These are phyloP conservation scores for Flaveria robusta DNA, from an alignment of 129 eudicot genomes.

Conservation along the genomic window DNA sequence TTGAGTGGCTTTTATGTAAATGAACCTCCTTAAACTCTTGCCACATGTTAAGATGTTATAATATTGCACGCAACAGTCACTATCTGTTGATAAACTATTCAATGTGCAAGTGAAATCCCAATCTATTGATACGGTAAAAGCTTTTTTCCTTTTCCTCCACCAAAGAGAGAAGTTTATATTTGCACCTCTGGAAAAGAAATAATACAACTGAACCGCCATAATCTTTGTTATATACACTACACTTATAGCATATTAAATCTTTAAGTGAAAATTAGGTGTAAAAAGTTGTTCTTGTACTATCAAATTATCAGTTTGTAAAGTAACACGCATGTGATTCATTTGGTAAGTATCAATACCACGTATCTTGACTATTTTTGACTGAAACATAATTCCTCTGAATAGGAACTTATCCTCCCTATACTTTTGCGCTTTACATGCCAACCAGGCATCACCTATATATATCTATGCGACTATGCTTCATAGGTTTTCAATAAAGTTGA, in stretches of 20 bases:
- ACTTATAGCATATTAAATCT: background rate
- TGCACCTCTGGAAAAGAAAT: background rate
- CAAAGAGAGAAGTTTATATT: background rate
- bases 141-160: background rate
- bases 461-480: background rate
- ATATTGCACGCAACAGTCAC: background rate
- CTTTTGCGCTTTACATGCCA: background rate
- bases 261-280: background rate
- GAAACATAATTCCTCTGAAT: background rate
- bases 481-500: background rate
- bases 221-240: background rate
- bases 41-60: background rate
- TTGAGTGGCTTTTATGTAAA: background rate
- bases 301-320: background rate
- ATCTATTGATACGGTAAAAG: background rate
- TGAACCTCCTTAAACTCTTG: background rate
- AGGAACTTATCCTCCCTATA: background rate
- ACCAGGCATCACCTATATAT: conserved; percentile 3
- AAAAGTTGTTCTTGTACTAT: background rate
- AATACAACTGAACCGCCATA: background rate
- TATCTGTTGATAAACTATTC: background rate
- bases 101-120: background rate
- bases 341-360: background rate
- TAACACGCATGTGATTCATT: background rate
- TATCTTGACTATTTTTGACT: background rate